Percentiles rank a stretch among this genome's conserved stretches.
These are phyloP conservation scores for Trichoderma koningiopsis DNA, from an alignment of 2,329 filamentous ascomycete genomes.

Conservation along the genomic window DNA sequence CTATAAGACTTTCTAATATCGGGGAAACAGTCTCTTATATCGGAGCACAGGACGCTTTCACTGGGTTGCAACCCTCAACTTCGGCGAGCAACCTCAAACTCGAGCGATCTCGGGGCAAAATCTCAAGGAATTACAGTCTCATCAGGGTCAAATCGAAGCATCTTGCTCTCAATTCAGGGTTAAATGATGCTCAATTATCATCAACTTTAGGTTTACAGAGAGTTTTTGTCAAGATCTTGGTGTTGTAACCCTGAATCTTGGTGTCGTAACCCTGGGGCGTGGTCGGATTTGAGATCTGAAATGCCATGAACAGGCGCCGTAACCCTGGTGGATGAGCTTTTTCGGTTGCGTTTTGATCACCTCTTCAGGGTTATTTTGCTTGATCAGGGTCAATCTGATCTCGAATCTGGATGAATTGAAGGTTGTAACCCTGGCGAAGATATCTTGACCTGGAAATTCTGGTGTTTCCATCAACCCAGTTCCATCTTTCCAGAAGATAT, in stretches of 20 bases:
- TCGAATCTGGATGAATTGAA: background rate
- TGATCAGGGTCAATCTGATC: background rate
- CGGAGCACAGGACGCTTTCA: background rate
- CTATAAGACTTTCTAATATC: background rate
- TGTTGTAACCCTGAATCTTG: background rate
- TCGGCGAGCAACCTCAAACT: background rate
- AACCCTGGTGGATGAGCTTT: background rate
- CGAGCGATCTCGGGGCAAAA: background rate
- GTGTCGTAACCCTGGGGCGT: background rate
- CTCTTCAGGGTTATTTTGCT: background rate
- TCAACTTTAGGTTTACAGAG: background rate
- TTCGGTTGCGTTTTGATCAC: background rate
- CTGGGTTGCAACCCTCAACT: background rate
- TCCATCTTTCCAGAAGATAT: background rate
- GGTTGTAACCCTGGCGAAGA: background rate
- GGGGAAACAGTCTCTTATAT: background rate
- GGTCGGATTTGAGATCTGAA: background rate
- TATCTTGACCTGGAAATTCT: background rate
- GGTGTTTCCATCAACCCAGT: background rate
- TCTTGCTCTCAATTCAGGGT: background rate
- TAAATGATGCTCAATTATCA: background rate
- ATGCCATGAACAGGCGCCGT: background rate
- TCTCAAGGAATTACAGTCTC: background rate
- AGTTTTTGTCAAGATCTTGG: background rate
- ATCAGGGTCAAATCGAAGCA: background rate